Evolutionary conservation across 805 yeast species (phyloP).

Genomic region (Yarrowia sp.): DNA sequence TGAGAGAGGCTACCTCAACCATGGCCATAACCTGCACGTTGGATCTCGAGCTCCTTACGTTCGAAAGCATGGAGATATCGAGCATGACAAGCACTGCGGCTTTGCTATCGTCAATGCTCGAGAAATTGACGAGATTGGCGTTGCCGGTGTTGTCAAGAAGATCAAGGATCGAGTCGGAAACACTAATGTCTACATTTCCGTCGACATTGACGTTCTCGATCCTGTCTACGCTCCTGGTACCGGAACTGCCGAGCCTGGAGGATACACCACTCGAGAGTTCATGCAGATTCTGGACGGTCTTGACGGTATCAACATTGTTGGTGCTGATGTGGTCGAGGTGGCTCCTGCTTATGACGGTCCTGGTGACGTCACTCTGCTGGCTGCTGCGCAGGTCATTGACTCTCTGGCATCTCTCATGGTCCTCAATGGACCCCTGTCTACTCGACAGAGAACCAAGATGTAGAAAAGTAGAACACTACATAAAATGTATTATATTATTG

Average conservation of each 20-base stretch:
- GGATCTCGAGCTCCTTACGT: slow-evolving; percentile 72
- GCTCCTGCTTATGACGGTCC: slow-evolving; percentile 67
- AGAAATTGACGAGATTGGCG: slow-evolving; percentile 71
- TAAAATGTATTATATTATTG: background rate
- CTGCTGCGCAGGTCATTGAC: slow-evolving; percentile 64
- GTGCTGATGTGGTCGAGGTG: slow-evolving; percentile 81
- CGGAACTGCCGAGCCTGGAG: slow-evolving; percentile 98
- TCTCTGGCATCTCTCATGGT: slow-evolving; percentile 35
- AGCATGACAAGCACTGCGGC: slow-evolving; percentile 67
- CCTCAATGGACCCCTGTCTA: slow-evolving; percentile 27
- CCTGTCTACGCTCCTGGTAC: slow-evolving; percentile 95
- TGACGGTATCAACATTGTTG: slow-evolving; percentile 66
- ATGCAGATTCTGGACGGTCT: slow-evolving; percentile 65
- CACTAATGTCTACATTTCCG: slow-evolving; percentile 84
- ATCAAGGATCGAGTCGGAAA: slow-evolving; percentile 73
- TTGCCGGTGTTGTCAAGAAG: slow-evolving; percentile 59
- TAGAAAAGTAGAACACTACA: background rate
- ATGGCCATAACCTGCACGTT: slow-evolving; percentile 60
- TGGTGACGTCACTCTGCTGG: slow-evolving; percentile 61
- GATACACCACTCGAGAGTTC: slow-evolving; percentile 86
- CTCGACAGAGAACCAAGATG: slow-evolving; percentile 8
- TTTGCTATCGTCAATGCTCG: slow-evolving; percentile 69
- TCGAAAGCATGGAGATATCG: slow-evolving; percentile 56
- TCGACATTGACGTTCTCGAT: slow-evolving; percentile 97
- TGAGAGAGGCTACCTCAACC: slow-evolving; percentile 65